Evolutionary conservation across 176 grass and related monocot species (phyloP).

Genomic region (Hyparrhenia diplandra): DNA sequence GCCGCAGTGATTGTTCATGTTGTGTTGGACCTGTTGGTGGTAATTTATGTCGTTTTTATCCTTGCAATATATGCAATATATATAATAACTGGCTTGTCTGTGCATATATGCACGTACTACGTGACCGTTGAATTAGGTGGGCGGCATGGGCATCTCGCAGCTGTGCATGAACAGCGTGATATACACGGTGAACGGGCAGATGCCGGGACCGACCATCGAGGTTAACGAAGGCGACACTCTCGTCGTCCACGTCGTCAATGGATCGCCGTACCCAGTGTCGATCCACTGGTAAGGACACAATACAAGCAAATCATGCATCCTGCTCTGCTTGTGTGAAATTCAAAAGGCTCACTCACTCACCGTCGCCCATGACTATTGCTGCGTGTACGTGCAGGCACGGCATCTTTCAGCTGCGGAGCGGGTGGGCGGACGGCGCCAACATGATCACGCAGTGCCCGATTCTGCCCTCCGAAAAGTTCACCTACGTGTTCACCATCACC

Average conservation of each 20-base stretch:
- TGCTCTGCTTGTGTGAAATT: too few relatives aligned
- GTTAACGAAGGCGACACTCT: slow-evolving; percentile 36
- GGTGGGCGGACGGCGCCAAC: slow-evolving; percentile 27
- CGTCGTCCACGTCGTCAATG: slow-evolving; percentile 30
- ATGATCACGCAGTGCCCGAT: slow-evolving; percentile 41
- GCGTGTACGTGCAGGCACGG: slow-evolving; percentile 33
- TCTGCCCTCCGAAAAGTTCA: background rate
- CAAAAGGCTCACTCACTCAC: too few relatives aligned
- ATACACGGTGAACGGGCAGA: slow-evolving; percentile 27
- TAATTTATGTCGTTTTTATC: background rate
- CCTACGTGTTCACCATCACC: slow-evolving; percentile 42
- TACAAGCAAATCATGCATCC: too few relatives aligned
- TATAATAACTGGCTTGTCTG: background rate
- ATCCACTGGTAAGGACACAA: slow-evolving; percentile 16
- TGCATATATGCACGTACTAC: background rate
- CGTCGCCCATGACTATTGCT: background rate
- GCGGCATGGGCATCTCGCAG: background rate
- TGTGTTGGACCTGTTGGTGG: too few relatives aligned
- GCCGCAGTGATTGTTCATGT: background rate
- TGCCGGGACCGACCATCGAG: slow-evolving; percentile 35
- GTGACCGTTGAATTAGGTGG: background rate
- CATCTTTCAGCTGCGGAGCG: slow-evolving; percentile 7
- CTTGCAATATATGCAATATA: background rate
- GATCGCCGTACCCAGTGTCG: slow-evolving; percentile 27
- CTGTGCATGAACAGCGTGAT: slow-evolving; percentile 28